Evolutionary conservation across 2,329 filamentous ascomycete species (phyloP).

Genomic region (Apiospora koreana): DNA sequence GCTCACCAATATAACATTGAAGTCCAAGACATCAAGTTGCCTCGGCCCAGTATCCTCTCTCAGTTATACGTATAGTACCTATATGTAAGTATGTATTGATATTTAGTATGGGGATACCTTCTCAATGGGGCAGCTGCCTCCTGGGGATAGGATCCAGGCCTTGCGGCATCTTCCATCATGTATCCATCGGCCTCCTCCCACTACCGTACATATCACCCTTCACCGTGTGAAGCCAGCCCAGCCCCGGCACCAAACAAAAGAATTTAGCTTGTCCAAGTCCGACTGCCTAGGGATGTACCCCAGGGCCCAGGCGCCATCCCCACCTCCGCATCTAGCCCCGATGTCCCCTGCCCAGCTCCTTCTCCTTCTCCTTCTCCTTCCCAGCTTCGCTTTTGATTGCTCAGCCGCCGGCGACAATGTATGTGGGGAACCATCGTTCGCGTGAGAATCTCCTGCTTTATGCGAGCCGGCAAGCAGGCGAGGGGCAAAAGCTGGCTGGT

Average conservation of each 20-base stretch:
- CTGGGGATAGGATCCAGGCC: neutral
- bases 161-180: neutral
- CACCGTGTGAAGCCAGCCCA: neutral
- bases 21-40: too few species aligned
- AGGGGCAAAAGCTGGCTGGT: neutral
- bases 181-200: neutral
- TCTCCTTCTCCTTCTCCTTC: too few species aligned
- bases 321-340: conserved; percentile 1
- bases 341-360: neutral
- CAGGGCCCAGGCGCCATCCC: neutral
- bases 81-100: too few species aligned
- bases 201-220: neutral
- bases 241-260: neutral
- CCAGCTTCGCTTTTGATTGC: neutral
- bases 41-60: too few species aligned
- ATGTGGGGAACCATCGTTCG: neutral
- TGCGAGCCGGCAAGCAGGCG: too few species aligned
- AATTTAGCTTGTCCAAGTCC: neutral
- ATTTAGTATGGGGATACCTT: neutral
- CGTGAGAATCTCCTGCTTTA: neutral
- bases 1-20: too few species aligned
- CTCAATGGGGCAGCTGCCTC: neutral
- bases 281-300: too few species aligned
- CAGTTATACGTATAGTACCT: too few species aligned
- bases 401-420: neutral